These are phyloP conservation scores for Chaetomium tenue DNA, from an alignment of 495 filamentous ascomycete species.

Conservation along the genomic window DNA sequence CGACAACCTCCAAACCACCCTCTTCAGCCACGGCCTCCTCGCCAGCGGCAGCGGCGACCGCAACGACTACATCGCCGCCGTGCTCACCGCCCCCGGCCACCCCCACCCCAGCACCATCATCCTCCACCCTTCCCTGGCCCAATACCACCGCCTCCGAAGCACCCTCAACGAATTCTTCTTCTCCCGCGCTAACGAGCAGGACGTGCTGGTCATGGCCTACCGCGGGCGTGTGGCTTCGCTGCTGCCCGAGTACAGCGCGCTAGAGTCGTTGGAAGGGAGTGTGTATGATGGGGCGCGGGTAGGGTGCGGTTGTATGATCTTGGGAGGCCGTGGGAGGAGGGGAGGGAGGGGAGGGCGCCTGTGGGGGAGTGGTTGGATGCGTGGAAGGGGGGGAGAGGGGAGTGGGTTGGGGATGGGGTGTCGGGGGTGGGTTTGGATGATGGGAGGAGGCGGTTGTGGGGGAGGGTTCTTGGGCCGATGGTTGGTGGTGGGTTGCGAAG, in stretches of 20 bases:
- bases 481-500: background rate
- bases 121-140: background rate
- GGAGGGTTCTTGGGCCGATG: background rate
- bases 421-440: background rate
- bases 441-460: background rate
- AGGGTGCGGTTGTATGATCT: background rate
- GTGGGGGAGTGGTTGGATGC: background rate
- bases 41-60: no score
- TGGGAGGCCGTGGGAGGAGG: background rate
- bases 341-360: background rate
- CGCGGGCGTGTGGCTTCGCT: background rate
- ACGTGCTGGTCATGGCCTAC: background rate
- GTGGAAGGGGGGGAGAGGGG: background rate
- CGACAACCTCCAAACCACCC: conserved; percentile 40
- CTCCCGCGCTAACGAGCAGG: background rate
- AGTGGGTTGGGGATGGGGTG: background rate
- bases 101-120: background rate
- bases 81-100: background rate
- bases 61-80: background rate
- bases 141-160: background rate
- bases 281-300: background rate
- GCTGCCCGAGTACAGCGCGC: background rate
- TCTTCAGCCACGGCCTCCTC: no score
- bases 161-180: background rate
- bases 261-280: background rate